These are phyloP conservation scores for Diaporthe australafricana DNA, from an alignment of 2,329 filamentous ascomycete genomes.

Conservation along the genomic window DNA sequence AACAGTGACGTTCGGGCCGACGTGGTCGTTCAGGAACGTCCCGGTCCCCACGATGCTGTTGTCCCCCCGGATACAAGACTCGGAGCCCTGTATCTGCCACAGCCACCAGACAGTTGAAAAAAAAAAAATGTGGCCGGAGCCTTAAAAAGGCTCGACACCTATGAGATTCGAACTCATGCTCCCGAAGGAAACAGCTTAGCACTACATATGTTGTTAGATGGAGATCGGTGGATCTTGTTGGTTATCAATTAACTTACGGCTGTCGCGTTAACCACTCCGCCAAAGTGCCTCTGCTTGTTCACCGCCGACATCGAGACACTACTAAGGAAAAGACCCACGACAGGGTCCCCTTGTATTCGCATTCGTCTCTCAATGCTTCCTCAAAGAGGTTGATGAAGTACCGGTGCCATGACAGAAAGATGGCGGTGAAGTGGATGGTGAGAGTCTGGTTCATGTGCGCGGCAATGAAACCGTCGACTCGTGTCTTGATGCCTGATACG, in stretches of 20 bases:
- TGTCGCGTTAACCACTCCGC: no score
- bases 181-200: no score
- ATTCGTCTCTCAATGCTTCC: slow-evolving; percentile 27
- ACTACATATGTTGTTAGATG: no score
- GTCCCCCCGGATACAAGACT: slow-evolving; percentile 46
- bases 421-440: slow-evolving; percentile 28
- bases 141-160: no score
- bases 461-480: slow-evolving; percentile 48
- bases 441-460: slow-evolving; percentile 39
- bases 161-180: no score
- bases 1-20: slow-evolving; percentile 40
- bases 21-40: slow-evolving; percentile 35
- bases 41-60: slow-evolving; percentile 12
- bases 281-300: no score
- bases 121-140: no score
- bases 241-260: no score
- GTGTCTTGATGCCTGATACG: slow-evolving; percentile 46
- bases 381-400: slow-evolving; percentile 25
- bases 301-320: no score
- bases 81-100: slow-evolving; percentile 50
- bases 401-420: slow-evolving; percentile 32
- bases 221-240: no score
- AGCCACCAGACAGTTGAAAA: slow-evolving; percentile 51
- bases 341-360: slow-evolving; percentile 38
- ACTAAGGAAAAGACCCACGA: slow-evolving; percentile 31